Evolutionary conservation across 768 basidiomycete genomes (phyloP).

Genomic region (Agaricus subrufescens): DNA sequence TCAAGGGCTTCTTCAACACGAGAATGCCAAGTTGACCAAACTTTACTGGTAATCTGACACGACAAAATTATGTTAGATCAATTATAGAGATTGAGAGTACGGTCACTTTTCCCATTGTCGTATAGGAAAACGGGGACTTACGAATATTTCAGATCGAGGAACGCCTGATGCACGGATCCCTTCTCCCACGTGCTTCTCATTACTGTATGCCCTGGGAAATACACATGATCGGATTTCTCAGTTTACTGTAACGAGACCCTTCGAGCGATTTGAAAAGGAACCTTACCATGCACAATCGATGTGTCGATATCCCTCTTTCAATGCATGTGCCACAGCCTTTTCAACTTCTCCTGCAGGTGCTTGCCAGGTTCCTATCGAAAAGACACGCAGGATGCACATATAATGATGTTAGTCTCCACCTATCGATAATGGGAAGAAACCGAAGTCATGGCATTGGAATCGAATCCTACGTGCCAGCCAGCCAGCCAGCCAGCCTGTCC

Average conservation of each 20-base stretch:
- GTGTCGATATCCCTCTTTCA: constrained; percentile 76
- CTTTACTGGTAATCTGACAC: constrained; percentile 64
- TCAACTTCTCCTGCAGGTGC: constrained; percentile 68
- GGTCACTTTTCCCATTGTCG: not conserved
- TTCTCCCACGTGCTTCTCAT: constrained; percentile 80
- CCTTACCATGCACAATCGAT: constrained; percentile 62
- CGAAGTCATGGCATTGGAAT: not conserved
- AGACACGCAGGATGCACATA: not conserved
- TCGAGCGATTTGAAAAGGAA: not conserved
- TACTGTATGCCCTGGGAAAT: constrained; percentile 52
- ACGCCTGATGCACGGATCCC: constrained; percentile 77
- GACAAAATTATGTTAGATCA: not conserved
- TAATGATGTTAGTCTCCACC: constrained; percentile 7
- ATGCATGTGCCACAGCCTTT: constrained; percentile 66
- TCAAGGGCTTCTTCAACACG: constrained; percentile 73
- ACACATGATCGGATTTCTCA: constrained; percentile 17
- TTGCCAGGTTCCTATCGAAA: constrained; percentile 70
- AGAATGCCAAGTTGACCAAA: constrained; percentile 65
- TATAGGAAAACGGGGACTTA: constrained; percentile 19
- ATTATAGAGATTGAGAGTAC: not conserved
- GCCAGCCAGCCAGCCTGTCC: too few relatives aligned
- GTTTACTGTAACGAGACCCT: not conserved
- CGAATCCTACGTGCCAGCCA: too few relatives aligned
- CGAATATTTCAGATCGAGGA: constrained; percentile 60
- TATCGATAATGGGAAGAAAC: not conserved